These are phyloP conservation scores for Saccharomyces hybrid DNA, from an alignment of 1,139 yeast species.

Conservation along the genomic window DNA sequence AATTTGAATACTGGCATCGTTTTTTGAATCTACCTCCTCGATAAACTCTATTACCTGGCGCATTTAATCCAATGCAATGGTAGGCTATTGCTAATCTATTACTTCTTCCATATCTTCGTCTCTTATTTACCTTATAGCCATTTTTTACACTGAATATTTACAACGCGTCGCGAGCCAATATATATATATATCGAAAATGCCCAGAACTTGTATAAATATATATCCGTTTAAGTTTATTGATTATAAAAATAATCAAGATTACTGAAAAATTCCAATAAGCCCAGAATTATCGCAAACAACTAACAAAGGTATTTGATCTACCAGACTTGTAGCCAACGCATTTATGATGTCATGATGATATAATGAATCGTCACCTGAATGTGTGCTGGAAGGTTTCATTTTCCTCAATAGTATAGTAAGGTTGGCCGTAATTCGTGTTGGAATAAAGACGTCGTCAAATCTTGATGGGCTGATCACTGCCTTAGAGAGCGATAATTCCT, in stretches of 20 bases:
- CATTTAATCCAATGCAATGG: neutral
- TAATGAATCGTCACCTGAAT: neutral
- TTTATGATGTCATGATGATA: slow-evolving; percentile 18
- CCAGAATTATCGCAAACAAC: slow-evolving; percentile 23
- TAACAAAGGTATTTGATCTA: slow-evolving; percentile 6
- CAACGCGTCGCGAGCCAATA: neutral
- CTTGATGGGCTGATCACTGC: slow-evolving; percentile 9
- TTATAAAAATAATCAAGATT: slow-evolving; percentile 1
- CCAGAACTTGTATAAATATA: neutral
- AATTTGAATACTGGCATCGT: slow-evolving; percentile 1
- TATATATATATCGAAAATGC: too few relatives aligned
- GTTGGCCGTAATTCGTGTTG: slow-evolving; percentile 17
- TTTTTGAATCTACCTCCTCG: slow-evolving; percentile 2
- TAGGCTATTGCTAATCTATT: neutral
- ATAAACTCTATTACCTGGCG: neutral
- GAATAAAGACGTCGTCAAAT: slow-evolving; percentile 5
- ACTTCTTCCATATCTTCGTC: neutral
- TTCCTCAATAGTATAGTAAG: slow-evolving; percentile 10
- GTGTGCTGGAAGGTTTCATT: neutral
- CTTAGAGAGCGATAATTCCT: slow-evolving; percentile 9
- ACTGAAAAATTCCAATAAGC: slow-evolving; percentile 11
- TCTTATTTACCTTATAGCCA: neutral
- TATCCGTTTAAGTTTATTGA: neutral
- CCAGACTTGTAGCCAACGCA: slow-evolving; percentile 5
- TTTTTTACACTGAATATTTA: neutral